Percentiles rank a stretch among this genome's conserved stretches.
phyloP scores from a whole-genome alignment of 2,329 filamentous ascomycete species.

The Xylariaceae sp. region DNA sequence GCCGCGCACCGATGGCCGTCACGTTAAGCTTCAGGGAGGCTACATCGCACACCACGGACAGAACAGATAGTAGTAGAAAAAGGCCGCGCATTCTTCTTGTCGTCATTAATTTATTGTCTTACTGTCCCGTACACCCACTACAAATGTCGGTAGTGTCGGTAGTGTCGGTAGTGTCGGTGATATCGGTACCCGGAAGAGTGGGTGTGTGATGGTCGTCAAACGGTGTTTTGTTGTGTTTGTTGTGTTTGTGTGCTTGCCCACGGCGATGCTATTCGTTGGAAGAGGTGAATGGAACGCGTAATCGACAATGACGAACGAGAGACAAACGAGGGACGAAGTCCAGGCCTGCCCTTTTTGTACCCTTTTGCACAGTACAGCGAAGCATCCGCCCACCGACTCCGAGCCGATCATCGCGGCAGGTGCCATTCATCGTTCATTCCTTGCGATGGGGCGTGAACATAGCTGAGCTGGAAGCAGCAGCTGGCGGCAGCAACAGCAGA shows the following conservation, averaged over 20 bases:
- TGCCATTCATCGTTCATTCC: background rate
- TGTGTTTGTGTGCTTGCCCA: background rate
- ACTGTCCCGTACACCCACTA: background rate
- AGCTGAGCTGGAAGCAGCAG: background rate
- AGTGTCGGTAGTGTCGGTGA: too few species aligned
- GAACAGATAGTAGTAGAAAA: background rate
- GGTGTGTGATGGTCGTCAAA: background rate
- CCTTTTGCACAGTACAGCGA: conserved; percentile 7
- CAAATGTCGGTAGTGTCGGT: too few species aligned
- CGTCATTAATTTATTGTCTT: background rate
- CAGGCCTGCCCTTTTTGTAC: background rate
- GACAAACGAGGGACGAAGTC: background rate
- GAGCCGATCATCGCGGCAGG: background rate
- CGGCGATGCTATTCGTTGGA: conserved; percentile 1
- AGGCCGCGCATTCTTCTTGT: conserved; percentile 2
- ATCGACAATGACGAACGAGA: background rate
- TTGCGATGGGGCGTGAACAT: background rate
- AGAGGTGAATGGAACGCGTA: background rate
- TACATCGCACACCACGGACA: background rate
- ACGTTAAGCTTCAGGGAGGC: conserved; percentile 32
- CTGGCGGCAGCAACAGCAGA: too few species aligned
- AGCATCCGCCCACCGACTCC: background rate
- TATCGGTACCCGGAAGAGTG: too few species aligned
- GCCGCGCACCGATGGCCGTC: conserved; percentile 34
- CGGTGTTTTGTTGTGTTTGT: background rate